Base-by-base conservation (phyloP, 495 filamentous ascomycete genomes). In the Penicillium mononematosum region DNA sequence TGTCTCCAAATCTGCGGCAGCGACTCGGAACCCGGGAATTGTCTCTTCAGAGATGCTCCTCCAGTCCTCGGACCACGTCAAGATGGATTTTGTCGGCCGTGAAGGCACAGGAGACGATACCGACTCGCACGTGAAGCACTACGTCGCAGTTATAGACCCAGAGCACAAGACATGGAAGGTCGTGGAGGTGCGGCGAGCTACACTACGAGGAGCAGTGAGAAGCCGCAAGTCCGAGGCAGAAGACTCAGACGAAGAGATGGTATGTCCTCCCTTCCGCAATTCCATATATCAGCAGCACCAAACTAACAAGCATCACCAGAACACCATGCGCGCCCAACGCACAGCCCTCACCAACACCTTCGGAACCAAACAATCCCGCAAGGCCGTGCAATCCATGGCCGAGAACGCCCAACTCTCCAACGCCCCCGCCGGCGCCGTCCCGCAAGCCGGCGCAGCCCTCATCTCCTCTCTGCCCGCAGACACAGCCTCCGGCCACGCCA, bases 291-390 rank as follows among this genome's bases (percentile, higher is more conserved):
- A 38, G 39, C n/a, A 27, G 44, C 12, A 44, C 11, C 29, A 29
- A 14, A 42, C 51, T 59, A 43, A 45, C 43, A 41, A 44, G 36
- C 10, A 29, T 72, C 59, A 36, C 43, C 53, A 70, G 68, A 83
- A 79, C 82, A 71, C 77, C 41, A 77, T 82, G 62, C 75, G 80
- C 62, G 80, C 83, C 27, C 78, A 79, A 66, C 83, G 83, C 58
- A 86, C 83, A 44, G 83, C 85, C 36, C 86, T 98, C 5, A 94
- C 91, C 58, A 83, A 90, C 64, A 85, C 87, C 47, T 98, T 98
- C 75, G 95, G 94, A 60, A 96, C 91, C 34, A 95, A 91, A 76
- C 95, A 95, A 75, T 85, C 95, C 3, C 88, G 88, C 78, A 96
- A 96, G 73, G 88, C 88, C 2, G 85, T 93, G 56, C 82, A 81